Base-by-base conservation (phyloP, 2,329 filamentous ascomycete genomes). In the Fusarium xyrophilum region DNA sequence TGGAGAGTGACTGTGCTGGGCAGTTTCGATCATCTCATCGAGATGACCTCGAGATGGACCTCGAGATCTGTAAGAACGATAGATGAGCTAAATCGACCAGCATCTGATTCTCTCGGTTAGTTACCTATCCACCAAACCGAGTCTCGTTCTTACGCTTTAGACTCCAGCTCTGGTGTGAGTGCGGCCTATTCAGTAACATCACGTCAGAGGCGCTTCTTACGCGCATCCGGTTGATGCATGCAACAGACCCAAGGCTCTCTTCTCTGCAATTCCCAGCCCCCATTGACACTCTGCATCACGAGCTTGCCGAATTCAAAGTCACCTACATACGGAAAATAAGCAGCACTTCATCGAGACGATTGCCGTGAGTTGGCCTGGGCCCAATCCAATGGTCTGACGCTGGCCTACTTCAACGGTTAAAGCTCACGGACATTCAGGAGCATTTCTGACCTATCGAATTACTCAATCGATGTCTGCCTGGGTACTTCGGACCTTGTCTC, bases 191-290 rank as follows among this genome's bases (percentile, higher is more conserved):
- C 38, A 46, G 42, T 30, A 25, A 15, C 48, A 66, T 58, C 55
- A 66, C 61, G 70, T 70, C 68, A 70, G 56, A 67, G 70, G 63
- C 66, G 53, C 56, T 55, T 25, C 54, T 30, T 38, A 55, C 62
- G 65, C 68, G 59, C 60, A 62, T 59, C 65, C 64, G 48, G 54
- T 55, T 70, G 61, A 60, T 68, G 58, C 58, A 73, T 67, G 65
- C 60, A 60, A 72, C 54, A 43, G 43, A 6, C 32, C 36, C 42
- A 21, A 32, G 48, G 60, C 44, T 46, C 21, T 33, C 35, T 33
- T 51, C 60, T 65, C 55, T 65, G 55, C 48, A 42, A 47, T 55
- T 39, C 56, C 63, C 63, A 60, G 64, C 66, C 60, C 59, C 67
- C 67, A 46, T 60, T 67, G 55, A 58, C 40, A 60, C 56, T 50